phyloP scores from a whole-genome alignment of 768 basidiomycete species.

The Rickenella mellea region DNA sequence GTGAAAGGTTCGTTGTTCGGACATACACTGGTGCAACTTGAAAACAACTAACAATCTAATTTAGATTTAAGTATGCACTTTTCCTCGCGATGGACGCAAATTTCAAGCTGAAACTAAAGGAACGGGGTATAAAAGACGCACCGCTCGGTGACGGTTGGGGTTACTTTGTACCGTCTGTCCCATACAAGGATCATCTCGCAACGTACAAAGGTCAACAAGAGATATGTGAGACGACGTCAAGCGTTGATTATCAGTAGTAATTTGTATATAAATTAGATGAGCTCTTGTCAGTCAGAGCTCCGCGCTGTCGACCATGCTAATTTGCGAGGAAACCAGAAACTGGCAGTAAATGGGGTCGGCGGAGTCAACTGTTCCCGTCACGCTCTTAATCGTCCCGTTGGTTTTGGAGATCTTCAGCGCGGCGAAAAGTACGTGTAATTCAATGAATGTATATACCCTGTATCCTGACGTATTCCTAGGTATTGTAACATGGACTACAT shows the following conservation, averaged over 20 bases:
- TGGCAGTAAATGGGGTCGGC: not conserved
- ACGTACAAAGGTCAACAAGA: slow-evolving; percentile 9
- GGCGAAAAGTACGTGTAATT: slow-evolving; percentile 19
- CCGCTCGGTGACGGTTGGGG: slow-evolving; percentile 15
- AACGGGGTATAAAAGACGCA: slow-evolving; percentile 9
- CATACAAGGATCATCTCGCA: slow-evolving; percentile 12
- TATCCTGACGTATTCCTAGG: not conserved
- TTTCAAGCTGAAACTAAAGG: slow-evolving; percentile 5
- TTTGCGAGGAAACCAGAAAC: not conserved
- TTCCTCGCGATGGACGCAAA: slow-evolving; percentile 3
- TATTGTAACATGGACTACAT: slow-evolving; percentile 9
- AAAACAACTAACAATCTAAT: too few species aligned
- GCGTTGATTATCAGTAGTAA: too few species aligned
- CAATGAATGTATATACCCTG: not conserved
- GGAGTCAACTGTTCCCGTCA: slow-evolving; percentile 13
- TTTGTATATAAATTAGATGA: slow-evolving; percentile 3
- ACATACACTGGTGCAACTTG: too few species aligned
- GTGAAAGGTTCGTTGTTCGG: too few species aligned
- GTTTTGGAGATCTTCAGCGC: slow-evolving; percentile 22
- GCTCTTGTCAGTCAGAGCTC: slow-evolving; percentile 9
- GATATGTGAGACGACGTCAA: slow-evolving; percentile 12
- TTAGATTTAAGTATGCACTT: too few species aligned
- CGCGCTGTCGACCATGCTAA: slow-evolving; percentile 9
- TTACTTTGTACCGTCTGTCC: slow-evolving; percentile 15
- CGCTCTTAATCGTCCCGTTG: slow-evolving; percentile 18